Percentiles rank a stretch among this genome's conserved stretches.
Evolutionary conservation across 129 eudicot genomes (phyloP).

Genomic region (Smallanthus sonchifolius): DNA sequence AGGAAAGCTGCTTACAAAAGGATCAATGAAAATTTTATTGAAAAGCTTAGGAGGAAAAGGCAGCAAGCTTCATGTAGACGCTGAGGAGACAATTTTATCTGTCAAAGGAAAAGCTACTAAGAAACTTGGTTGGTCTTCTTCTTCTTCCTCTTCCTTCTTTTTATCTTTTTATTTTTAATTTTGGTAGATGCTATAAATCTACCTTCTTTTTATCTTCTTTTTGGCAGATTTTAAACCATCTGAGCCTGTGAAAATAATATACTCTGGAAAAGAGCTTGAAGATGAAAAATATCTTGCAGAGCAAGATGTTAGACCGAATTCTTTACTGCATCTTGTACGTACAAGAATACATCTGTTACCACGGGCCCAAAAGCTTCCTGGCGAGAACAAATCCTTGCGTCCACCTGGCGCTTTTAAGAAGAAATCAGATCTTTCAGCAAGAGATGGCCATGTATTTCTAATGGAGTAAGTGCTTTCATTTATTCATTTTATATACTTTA

Average conservation of each 20-base stretch:
- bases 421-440: slow-evolving; percentile 92
- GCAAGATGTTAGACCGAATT: slow-evolving; percentile 85
- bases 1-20: slow-evolving; percentile 57
- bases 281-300: slow-evolving; percentile 68
- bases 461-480: slow-evolving; percentile 73
- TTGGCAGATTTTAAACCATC: slow-evolving; percentile 68
- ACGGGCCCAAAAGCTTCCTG: slow-evolving; percentile 86
- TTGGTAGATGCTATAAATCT: neutral
- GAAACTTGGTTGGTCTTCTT: slow-evolving; percentile 59
- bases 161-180: neutral
- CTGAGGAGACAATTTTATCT: slow-evolving; percentile 76
- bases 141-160: neutral
- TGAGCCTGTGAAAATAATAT: slow-evolving; percentile 77
- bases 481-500: neutral
- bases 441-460: slow-evolving; percentile 91
- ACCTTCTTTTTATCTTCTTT: neutral
- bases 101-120: slow-evolving; percentile 86
- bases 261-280: slow-evolving; percentile 85
- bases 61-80: slow-evolving; percentile 86
- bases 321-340: slow-evolving; percentile 92
- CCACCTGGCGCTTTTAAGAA: slow-evolving; percentile 99
- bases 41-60: slow-evolving; percentile 95
- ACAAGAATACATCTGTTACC: slow-evolving; percentile 76
- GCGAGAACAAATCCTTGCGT: slow-evolving; percentile 89
- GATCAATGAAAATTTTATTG: slow-evolving; percentile 78